Evolutionary conservation across 176 grass and related monocot species (phyloP), one percentile per base, ranked within the genome.

Genomic region (Bromus sterilis): DNA sequence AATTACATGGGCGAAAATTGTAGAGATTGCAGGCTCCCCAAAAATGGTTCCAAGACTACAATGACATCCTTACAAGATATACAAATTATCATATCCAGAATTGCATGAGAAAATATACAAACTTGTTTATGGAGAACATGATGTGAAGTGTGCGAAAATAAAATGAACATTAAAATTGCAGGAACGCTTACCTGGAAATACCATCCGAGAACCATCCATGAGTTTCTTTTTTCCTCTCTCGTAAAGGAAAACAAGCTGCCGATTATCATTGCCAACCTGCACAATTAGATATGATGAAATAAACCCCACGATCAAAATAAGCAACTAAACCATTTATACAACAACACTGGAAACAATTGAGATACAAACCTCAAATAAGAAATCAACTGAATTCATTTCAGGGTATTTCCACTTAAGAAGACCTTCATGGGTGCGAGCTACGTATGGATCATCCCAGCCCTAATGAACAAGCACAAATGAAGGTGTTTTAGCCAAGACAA

Each of bases 361-460:
- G 25, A 85, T 11, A 72, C 57, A 64, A 56, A 94, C 95, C 95
- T 98, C 92, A 76, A 98, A 98, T 15, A 98, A 73, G 86, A 98
- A 98, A 43, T 98, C 95, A 32, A 98, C 92, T 56, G 92, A 95
- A 81, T 98, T 98, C 92, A 98, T 98, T 71, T 87, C 75, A 78
- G 95, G 92, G 43, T 98, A 95, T 71, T 98, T 98, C 95, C 95
- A 98, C 79, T 98, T 98, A 28, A 98, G 79, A 81, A 98, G 95
- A 69, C 92, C 92, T 83, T 98, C 88, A 87, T 95, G 92, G n/a
- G 95, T 98, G 35, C 92, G 90, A 81, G 88, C 87, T 74, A 98
- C 93, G 77, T 98, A 98, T 56, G 95, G 95, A 77, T 98, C 95
- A 91, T 98, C 95, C 92, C 95, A 98, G 67, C 94, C 91, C 94